Evolutionary conservation across 352 stramenopile species (phyloP), one percentile per base, ranked within the genome.

Genomic region (Globisporangium heterothallicum): DNA sequence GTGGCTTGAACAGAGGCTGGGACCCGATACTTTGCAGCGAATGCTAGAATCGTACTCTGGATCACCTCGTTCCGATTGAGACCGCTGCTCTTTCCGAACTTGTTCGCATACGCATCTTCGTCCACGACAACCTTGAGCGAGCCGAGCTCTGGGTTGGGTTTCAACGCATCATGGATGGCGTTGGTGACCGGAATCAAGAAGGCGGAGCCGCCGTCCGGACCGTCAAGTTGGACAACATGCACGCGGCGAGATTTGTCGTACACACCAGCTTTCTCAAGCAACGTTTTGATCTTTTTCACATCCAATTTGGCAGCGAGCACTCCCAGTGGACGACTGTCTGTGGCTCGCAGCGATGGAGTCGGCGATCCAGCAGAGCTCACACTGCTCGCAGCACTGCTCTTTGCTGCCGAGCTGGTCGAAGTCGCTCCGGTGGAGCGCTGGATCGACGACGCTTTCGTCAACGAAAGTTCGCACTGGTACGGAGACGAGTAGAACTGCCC

Each of bases 201-300:
- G 27, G 53, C 65, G 3, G 48, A 45, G 19, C 34, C 49, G 16
- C 47, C 58, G 25, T 69, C 40, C 0, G 58, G 5, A 18, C 27
- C 42, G 7, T 61, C 46, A 9, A 40, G 38, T 4, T 68, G 55
- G 3, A 72, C 56, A 8, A 77, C 58, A 47, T 87, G 77, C 10
- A 94, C 72, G 18, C 84, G 81, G 7, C 84, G 81, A 2, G 73
- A 63, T 56, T 91, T 92, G 75, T 94, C 84, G 48, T 94, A 94
- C 8, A 88, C 66, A 0, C 67, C 52, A 4, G 48, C 40, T 8
- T 63, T 60, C 53, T 94, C 84, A 3, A 94, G 52, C 16, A 88
- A 53, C 6, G 75, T 92, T 51, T 94, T 94, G n/a, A 83, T 46
- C 19, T 69, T 69, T 47, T 94, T 94, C 40, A 94, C 84, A 41